phyloP scores from a whole-genome alignment of 2,329 filamentous ascomycete genomes.

The Sordariomycetes sp. region DNA sequence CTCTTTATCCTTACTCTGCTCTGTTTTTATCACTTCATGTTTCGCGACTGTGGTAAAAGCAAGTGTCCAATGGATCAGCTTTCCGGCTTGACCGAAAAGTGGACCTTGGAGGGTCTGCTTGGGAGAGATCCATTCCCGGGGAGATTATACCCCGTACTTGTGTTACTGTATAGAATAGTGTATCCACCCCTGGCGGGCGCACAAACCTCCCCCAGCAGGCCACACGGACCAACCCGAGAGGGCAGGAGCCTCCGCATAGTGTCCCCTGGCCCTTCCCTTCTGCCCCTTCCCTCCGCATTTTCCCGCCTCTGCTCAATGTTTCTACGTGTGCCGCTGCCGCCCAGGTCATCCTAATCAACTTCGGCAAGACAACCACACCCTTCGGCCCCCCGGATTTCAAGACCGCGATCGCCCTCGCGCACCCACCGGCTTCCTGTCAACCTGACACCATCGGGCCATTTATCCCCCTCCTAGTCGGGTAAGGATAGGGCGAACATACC shows the following conservation, averaged over 20 bases:
- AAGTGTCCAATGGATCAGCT: too few relatives aligned
- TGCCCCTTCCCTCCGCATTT: neutral
- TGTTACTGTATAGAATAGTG: neutral
- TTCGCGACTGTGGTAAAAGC: too few relatives aligned
- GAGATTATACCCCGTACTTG: neutral
- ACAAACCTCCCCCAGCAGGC: neutral
- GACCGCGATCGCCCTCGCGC: neutral
- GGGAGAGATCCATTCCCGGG: neutral
- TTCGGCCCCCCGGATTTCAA: neutral
- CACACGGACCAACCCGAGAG: neutral
- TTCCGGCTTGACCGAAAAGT: too few relatives aligned
- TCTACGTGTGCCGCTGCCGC: neutral
- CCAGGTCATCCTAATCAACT: neutral
- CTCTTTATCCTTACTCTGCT: too few relatives aligned
- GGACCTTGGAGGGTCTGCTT: neutral
- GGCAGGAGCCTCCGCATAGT: neutral
- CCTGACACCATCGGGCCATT: neutral
- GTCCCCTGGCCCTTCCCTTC: neutral
- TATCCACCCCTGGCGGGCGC: neutral
- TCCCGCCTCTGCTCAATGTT: neutral
- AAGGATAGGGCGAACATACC: neutral
- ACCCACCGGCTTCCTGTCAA: neutral
- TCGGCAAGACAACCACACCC: neutral
- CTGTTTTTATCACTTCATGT: too few relatives aligned
- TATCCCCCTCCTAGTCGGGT: neutral